Percentiles rank a stretch among this genome's conserved stretches.
phyloP scores from a whole-genome alignment of 2,329 filamentous ascomycete genomes.

The Neopestalotiopsis rosae region DNA sequence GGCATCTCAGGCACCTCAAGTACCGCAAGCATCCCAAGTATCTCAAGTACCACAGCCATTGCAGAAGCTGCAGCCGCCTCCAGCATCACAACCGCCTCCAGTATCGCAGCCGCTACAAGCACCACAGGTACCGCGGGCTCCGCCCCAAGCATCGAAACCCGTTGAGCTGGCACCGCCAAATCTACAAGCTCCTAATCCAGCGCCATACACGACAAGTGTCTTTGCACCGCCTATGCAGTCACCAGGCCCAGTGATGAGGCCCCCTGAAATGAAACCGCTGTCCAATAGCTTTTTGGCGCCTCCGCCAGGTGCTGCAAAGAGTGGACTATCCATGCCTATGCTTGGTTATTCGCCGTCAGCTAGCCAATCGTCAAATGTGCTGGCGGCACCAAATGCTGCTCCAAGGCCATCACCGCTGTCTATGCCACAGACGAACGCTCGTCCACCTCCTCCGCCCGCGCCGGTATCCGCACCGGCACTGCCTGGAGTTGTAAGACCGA shows the following conservation, averaged over 20 bases:
- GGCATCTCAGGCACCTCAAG: not conserved
- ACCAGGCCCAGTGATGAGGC: conserved; percentile 31
- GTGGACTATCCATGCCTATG: conserved; percentile 39
- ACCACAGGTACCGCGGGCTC: conserved; percentile 9
- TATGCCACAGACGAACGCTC: conserved; percentile 35
- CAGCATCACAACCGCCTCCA: too few relatives aligned
- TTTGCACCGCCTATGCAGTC: conserved; percentile 36
- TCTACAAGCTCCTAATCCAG: conserved; percentile 33
- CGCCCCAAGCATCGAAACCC: conserved; percentile 21
- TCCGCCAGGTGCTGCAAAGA: conserved; percentile 33
- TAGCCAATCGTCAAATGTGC: conserved; percentile 41
- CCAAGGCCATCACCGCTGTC: conserved; percentile 43
- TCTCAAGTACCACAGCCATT: not conserved
- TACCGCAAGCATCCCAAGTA: conserved; percentile 22
- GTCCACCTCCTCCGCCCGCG: conserved; percentile 25
- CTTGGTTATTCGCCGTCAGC: conserved; percentile 39
- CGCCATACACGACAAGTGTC: conserved; percentile 38
- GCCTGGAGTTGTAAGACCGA: conserved; percentile 18
- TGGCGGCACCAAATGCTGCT: conserved; percentile 50
- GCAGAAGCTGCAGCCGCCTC: too few relatives aligned
- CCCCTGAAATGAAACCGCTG: conserved; percentile 33
- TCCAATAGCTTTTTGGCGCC: conserved; percentile 38
- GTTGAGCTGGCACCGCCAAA: conserved; percentile 29
- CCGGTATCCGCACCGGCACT: conserved; percentile 7
- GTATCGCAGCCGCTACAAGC: conserved; percentile 20